Percentiles rank a stretch among this genome's conserved stretches.
phyloP scores from a whole-genome alignment of 345 rosid genomes.

The Salix viminalis region DNA sequence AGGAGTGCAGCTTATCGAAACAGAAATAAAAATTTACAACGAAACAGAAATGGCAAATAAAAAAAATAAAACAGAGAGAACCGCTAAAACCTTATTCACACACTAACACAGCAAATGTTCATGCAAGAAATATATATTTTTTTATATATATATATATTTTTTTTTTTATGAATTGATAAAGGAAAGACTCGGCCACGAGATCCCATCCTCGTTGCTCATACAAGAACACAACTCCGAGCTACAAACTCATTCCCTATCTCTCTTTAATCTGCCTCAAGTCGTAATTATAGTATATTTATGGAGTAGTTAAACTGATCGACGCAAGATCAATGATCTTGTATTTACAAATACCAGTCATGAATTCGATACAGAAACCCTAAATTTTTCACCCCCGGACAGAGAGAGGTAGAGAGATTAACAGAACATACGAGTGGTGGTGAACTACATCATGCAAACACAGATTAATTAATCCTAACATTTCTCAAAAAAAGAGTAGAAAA shows the following conservation, averaged over 20 bases:
- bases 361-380: not conserved
- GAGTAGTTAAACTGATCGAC: not conserved
- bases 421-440: not conserved
- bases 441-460: too few species aligned
- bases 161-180: not conserved
- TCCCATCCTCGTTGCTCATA: not conserved
- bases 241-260: not conserved
- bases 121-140: too few species aligned
- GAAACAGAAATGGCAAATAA: not conserved
- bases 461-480: not conserved
- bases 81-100: not conserved
- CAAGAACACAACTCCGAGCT: not conserved
- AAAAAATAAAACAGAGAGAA: not conserved
- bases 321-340: not conserved
- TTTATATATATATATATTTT: too few species aligned
- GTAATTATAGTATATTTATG: too few species aligned
- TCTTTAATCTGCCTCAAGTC: not conserved
- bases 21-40: too few species aligned
- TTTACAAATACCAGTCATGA: not conserved
- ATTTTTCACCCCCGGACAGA: not conserved
- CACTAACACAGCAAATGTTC: not conserved
- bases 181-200: not conserved
- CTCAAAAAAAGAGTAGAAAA: not conserved
- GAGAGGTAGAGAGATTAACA: not conserved
- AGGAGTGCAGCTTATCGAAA: not conserved